phyloP scores from a whole-genome alignment of 441 rosid species.

The Corymbia calophylla region DNA sequence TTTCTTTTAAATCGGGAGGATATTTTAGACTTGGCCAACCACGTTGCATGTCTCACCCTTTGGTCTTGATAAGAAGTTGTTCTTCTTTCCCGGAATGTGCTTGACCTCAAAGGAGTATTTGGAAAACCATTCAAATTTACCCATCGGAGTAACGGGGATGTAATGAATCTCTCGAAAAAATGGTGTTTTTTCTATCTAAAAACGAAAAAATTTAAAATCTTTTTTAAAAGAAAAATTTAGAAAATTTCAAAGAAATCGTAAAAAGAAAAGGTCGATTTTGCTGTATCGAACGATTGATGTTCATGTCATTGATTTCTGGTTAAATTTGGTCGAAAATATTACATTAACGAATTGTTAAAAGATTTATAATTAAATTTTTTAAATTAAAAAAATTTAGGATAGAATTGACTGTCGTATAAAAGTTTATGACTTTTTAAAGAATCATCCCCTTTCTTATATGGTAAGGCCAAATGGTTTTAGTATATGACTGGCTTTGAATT shows the following conservation, averaged over 20 bases:
- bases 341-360: not conserved
- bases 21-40: too few relatives aligned
- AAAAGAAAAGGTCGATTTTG: too few relatives aligned
- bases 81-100: too few relatives aligned
- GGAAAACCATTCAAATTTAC: too few relatives aligned
- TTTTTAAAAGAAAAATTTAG: not conserved
- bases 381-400: not conserved
- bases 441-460: not conserved
- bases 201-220: too few relatives aligned
- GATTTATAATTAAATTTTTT: accelerated
- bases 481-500: not conserved
- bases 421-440: not conserved
- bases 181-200: too few relatives aligned
- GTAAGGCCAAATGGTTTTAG: not conserved
- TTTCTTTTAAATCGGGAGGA: too few relatives aligned
- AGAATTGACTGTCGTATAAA: not conserved
- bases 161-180: too few relatives aligned
- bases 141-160: too few relatives aligned
- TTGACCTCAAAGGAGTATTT: too few relatives aligned
- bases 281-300: accelerated
- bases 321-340: accelerated
- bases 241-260: not conserved
- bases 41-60: too few relatives aligned
- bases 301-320: not conserved
- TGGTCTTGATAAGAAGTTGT: too few relatives aligned